Evolutionary conservation across 106 monocot species (phyloP).

Genomic region (Dendrobium nobile): DNA sequence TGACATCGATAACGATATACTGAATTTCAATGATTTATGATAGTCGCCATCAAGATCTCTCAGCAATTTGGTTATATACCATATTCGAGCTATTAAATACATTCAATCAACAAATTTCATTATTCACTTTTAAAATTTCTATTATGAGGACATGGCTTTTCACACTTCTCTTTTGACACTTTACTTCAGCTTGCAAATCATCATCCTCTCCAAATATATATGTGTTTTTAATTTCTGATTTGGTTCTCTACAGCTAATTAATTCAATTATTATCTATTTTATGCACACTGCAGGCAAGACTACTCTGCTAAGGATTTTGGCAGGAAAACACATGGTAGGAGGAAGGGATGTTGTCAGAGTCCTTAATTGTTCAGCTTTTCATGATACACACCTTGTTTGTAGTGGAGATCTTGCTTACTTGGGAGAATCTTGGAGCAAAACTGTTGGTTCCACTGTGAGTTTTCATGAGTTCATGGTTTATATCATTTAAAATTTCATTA

Average conservation of each 20-base stretch:
- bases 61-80: background rate
- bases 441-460: constrained; percentile 78
- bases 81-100: background rate
- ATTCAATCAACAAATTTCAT: background rate
- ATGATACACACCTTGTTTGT: constrained; percentile 87
- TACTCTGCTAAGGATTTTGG: constrained; percentile 83
- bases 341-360: constrained; percentile 86
- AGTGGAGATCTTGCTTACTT: constrained; percentile 79
- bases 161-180: background rate
- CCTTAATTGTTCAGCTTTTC: constrained; percentile 82
- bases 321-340: constrained; percentile 98
- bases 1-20: background rate
- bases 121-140: background rate
- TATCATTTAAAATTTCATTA: background rate
- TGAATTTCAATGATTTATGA: background rate
- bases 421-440: constrained; percentile 92
- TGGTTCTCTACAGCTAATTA: background rate
- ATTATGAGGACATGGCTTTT: background rate
- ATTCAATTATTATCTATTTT: background rate
- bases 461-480: background rate
- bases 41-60: background rate
- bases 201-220: background rate
- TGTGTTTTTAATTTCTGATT: background rate
- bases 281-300: constrained; percentile 62
- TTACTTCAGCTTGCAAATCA: background rate